Evolutionary conservation across 345 rosid genomes (phyloP).

Genomic region (Brassica juncea): DNA sequence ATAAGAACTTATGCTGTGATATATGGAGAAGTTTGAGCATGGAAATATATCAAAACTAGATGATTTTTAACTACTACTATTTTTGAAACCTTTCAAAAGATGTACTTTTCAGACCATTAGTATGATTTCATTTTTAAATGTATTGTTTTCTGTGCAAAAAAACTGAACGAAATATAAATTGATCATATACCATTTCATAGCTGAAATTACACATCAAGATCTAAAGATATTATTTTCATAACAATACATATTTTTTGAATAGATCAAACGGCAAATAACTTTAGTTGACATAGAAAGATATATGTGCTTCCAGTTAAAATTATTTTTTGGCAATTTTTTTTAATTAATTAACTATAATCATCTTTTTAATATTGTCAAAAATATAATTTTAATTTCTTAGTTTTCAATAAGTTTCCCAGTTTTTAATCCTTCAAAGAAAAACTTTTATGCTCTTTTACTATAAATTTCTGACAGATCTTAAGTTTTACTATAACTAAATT

Average conservation of each 20-base stretch:
- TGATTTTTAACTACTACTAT: neutral
- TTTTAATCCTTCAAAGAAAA: neutral
- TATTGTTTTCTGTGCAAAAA: neutral
- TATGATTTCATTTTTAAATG: neutral
- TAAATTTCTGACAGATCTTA: neutral
- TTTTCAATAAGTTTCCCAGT: neutral
- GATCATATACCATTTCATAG: neutral
- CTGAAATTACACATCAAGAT: neutral
- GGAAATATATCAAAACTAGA: neutral
- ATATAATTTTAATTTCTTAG: neutral
- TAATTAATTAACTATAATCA: neutral
- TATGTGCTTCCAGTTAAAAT: neutral
- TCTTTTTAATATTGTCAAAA: neutral
- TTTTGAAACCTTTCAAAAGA: neutral
- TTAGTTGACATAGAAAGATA: neutral
- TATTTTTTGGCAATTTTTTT: no score
- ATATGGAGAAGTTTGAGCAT: neutral
- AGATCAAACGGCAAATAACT: neutral
- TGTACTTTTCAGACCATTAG: neutral
- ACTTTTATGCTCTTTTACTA: neutral
- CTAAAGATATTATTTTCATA: neutral
- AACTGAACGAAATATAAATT: neutral
- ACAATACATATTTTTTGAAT: neutral
- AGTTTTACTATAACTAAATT: neutral
- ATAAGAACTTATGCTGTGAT: neutral